Percentiles rank a stretch among this genome's conserved stretches.
phyloP scores from a whole-genome alignment of 306 rosid species.

The Canavalia ensiformis region DNA sequence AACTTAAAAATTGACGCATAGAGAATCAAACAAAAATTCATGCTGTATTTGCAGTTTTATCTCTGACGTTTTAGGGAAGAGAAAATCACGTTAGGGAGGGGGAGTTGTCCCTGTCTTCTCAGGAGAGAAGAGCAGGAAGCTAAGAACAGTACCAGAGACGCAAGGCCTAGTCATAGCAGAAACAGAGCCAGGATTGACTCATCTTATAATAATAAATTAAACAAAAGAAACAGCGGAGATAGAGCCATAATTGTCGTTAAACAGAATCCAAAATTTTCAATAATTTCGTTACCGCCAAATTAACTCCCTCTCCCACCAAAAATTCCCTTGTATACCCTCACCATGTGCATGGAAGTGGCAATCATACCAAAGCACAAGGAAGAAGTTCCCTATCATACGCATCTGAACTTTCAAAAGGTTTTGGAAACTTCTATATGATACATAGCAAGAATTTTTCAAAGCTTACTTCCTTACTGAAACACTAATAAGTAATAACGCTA shows the following conservation, averaged over 20 bases:
- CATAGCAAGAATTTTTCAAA: background rate
- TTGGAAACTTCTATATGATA: background rate
- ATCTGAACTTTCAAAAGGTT: too few species aligned
- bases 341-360: background rate
- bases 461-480: too few species aligned
- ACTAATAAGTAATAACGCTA: background rate
- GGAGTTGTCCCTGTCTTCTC: constrained; percentile 50
- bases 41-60: background rate
- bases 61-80: constrained; percentile 5
- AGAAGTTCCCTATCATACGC: background rate
- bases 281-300: background rate
- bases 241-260: background rate
- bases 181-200: constrained; percentile 31
- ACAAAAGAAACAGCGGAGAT: background rate
- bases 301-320: background rate
- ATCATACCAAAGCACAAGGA: background rate
- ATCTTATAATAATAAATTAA: background rate
- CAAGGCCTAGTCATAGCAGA: constrained; percentile 30
- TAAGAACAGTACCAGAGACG: constrained; percentile 24
- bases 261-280: background rate
- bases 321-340: background rate
- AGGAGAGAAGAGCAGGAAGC: constrained; percentile 31
- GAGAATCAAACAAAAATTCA: constrained; percentile 3
- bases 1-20: too few species aligned
- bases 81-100: constrained; percentile 23